Percentiles rank a stretch among this genome's conserved stretches.
phyloP scores from a whole-genome alignment of 192 early-diverging fungal genomes.

The Entomortierella parvispora region DNA sequence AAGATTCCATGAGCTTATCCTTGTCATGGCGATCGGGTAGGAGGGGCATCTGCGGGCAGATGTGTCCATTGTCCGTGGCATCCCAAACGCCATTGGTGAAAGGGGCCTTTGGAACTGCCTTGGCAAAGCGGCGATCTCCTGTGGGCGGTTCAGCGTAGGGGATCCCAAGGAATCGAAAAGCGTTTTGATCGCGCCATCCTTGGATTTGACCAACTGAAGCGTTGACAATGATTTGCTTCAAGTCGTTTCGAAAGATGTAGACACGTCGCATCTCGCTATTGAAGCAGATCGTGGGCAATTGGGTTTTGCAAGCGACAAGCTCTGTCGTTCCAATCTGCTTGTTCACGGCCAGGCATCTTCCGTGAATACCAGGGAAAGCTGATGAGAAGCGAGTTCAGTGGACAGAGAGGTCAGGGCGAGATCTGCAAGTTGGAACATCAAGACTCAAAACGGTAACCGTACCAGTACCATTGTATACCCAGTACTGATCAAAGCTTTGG shows the following conservation, averaged over 20 bases:
- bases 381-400: no score
- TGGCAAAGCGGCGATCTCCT: conserved; percentile 23
- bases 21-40: neutral
- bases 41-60: conserved; percentile 16
- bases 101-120: conserved; percentile 23
- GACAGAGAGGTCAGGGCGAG: no score
- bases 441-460: no score
- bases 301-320: neutral
- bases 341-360: conserved; percentile 3
- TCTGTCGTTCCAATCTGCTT: conserved; percentile 6
- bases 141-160: conserved; percentile 43
- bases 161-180: conserved; percentile 46
- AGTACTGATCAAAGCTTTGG: neutral
- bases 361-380: neutral
- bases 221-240: conserved; percentile 23
- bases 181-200: conserved; percentile 44
- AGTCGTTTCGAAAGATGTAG: conserved; percentile 1
- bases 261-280: conserved; percentile 1
- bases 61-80: conserved; percentile 4
- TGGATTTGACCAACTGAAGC: conserved; percentile 26
- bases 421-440: no score
- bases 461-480: conserved; percentile 15
- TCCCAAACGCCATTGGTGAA: conserved; percentile 6
- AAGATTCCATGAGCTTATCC: neutral
- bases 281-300: conserved; percentile 5